Conservation (phyloP, 805 yeast species). For the Metschnikowia aberdeeniae region DNA sequence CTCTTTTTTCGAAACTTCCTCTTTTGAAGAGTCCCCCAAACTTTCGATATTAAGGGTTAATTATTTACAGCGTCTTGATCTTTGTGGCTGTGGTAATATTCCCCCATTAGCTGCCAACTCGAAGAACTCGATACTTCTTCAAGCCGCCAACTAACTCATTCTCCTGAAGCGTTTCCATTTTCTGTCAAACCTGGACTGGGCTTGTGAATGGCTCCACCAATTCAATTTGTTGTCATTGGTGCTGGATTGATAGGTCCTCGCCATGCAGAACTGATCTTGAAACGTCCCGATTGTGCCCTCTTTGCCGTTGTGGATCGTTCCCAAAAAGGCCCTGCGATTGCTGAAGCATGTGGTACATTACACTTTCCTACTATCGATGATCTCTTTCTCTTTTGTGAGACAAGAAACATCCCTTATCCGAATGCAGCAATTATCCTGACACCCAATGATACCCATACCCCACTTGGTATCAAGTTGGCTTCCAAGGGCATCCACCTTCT, state of each 20-base stretch:
- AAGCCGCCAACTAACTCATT: too few relatives aligned
- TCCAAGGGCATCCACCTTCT: slow-evolving; percentile 32
- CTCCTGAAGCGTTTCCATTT: too few relatives aligned
- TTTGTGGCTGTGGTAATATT: too few relatives aligned
- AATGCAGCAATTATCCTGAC: slow-evolving; percentile 41
- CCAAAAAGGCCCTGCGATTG: slow-evolving; percentile 18
- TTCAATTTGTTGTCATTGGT: slow-evolving; percentile 19
- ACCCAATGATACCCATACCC: slow-evolving; percentile 40
- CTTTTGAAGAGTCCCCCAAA: too few relatives aligned
- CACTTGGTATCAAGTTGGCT: slow-evolving; percentile 32
- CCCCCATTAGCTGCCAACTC: too few relatives aligned
- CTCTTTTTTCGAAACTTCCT: background rate
- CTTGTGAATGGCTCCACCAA: slow-evolving; percentile 3
- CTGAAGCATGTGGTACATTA: slow-evolving; percentile 14
- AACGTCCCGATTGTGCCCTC: slow-evolving; percentile 19
- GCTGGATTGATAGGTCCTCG: slow-evolving; percentile 29
- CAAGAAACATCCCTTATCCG: slow-evolving; percentile 22
- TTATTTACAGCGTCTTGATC: too few relatives aligned
- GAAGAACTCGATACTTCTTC: too few relatives aligned
- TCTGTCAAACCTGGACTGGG: background rate
- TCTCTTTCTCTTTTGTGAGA: slow-evolving; percentile 19
- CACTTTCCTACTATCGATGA: slow-evolving; percentile 20
- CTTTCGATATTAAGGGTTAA: too few relatives aligned
- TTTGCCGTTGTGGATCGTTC: slow-evolving; percentile 27
- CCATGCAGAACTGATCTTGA: slow-evolving; percentile 22